Conservation (phyloP, 495 filamentous ascomycete species). For the Daldinia childiae region DNA sequence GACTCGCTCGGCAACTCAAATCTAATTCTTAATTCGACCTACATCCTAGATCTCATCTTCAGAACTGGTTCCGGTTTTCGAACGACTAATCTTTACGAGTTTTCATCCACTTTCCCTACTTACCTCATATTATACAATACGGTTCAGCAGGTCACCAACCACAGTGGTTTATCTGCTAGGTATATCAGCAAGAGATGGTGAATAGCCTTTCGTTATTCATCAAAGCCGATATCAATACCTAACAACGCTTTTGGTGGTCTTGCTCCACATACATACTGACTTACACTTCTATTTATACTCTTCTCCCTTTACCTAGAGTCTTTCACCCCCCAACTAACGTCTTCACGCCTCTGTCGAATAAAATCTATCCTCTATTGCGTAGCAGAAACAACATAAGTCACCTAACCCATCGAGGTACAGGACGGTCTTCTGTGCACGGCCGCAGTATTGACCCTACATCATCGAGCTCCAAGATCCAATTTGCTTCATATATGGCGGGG, state of each 20-base stretch:
- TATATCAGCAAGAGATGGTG: background rate
- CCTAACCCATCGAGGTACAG: background rate
- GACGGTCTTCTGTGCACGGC: background rate
- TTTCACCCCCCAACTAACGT: background rate
- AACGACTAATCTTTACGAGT: background rate
- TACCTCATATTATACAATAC: background rate
- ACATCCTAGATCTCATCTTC: constrained; percentile 1
- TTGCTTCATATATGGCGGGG: constrained; percentile 5
- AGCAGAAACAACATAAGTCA: background rate
- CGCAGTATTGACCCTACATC: background rate
- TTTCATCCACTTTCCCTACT: background rate
- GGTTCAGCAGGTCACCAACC: background rate
- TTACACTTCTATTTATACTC: background rate
- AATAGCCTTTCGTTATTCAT: background rate
- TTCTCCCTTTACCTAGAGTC: background rate
- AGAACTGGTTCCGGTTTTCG: background rate
- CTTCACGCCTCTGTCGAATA: background rate
- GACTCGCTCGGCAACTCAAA: constrained; percentile 3
- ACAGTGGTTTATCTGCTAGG: background rate
- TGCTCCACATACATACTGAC: background rate
- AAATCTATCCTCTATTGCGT: background rate
- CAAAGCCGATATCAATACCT: background rate
- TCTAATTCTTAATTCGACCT: constrained; percentile 27
- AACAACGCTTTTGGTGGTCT: background rate
- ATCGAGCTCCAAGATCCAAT: background rate